Evolutionary conservation across 2,329 filamentous ascomycete genomes (phyloP), one percentile per base, ranked within the genome.

Genomic region (Talaromyces sp.): DNA sequence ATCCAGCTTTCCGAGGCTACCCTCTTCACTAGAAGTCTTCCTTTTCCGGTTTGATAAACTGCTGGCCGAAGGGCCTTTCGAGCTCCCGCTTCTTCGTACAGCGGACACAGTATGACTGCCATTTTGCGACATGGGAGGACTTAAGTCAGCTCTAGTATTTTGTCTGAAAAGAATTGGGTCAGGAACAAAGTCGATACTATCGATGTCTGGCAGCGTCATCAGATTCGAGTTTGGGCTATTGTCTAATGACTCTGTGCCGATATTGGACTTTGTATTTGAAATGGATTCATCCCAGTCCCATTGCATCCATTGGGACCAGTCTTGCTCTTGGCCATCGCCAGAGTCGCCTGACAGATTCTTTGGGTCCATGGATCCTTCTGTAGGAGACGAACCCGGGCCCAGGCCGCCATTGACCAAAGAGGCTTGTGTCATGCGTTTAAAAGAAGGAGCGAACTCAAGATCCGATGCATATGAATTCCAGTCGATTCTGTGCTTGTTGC

Each of bases 11-110:
- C 69, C 64, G 1, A 65, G 67, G 5, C 68, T 68, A 17, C 68
- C 66, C n/a, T 85, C 83, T 29, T 61, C 59, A 55, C 81, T 82
- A 0, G 86, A 86, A 0, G 86, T 84, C 76, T 91, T 92, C 66
- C 89, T 83, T 76, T 91, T 92, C 66, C 86, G 81, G 63, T 74
- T 80, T 1, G 63, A 60, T 5, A 65, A 66, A 17, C 64, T 61
- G 35, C 65, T 68, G 2, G 5, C 64, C 2, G 65, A 63, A 26
- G 60, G 62, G 7, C 60, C 54, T 21, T 65, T 63, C 14, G 31
- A 54, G 43, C 58, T 31, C 57, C 26, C 56, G 51, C 46, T 43
- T 54, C 61, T 50, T 56, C 51, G 57, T 66, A 7, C 67, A 66
- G 51, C 41, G 14, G 46, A 35, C 46, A 55, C 35, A 7, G 24